Base-by-base conservation (phyloP, 208 protist genomes). In the Leishmania tarentolae region DNA sequence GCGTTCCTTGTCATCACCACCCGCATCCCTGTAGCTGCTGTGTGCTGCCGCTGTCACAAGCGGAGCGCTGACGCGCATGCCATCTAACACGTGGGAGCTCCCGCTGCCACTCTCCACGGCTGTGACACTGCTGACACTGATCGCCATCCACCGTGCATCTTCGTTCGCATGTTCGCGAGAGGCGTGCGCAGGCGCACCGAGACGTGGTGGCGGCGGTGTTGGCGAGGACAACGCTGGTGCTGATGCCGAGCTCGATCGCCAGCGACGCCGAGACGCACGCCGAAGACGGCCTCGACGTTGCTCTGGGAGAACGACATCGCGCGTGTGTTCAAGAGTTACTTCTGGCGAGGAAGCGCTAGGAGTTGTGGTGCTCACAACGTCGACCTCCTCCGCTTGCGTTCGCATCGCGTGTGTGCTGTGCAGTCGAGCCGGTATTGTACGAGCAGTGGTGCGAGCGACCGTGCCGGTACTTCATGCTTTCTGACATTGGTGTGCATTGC, bases 351-450 rank as follows among this genome's bases (percentile, higher is more conserved):
- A 76, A 2, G 50, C 72, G 46, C 72, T n/a, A n/a, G n/a, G 17
- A 56, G 72, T 76, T 50, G 72, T 76, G 19, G 72, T n/a, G 52
- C 72, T 76, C 50, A 76, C 72, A 56, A 28, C 35, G 31, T 40
- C 52, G 50, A 76, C 35, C 50, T 61, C 72, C n/a, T 63, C 72
- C 72, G 17, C 9, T 57, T 1, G n/a, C 31, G 37, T 56, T 17
- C 7, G 50, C 35, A 40, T 24, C 19, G 15, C 24, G 3, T n/a
- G 24, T n/a, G 50, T n/a, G 13, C 15, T 17, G n/a, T 56, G 5
- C 44, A 21, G 24, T 40, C 31, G 50, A 37, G n/a, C 19, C 37
- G 50, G n/a, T 21, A 42, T 76, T 52, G 35, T 9, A 31, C 72
- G 13, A 24, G 50, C 31, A 35, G 42, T 44, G 8, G 28, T 46